These are phyloP conservation scores for Neostapfia colusana DNA, from an alignment of 176 grass and related monocot genomes.

Conservation along the genomic window DNA sequence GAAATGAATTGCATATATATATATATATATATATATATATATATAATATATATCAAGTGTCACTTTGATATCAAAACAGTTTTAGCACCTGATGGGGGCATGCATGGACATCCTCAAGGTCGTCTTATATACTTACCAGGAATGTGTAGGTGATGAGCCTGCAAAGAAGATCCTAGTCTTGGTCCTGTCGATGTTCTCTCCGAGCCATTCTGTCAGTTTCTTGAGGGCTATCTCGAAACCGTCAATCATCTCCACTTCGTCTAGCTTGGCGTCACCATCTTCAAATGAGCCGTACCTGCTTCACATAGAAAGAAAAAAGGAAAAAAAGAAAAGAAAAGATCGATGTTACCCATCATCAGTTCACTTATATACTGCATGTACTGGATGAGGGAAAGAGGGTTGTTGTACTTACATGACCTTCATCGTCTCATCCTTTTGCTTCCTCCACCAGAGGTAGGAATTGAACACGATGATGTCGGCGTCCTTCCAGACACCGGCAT, in stretches of 20 bases:
- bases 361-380: too few relatives aligned
- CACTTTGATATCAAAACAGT: background rate
- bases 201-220: conserved; percentile 64
- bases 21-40: too few relatives aligned
- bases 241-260: conserved; percentile 71
- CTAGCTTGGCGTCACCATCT: conserved; percentile 49
- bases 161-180: conserved; percentile 75
- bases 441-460: conserved; percentile 90
- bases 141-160: conserved; percentile 78
- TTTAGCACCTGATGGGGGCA: background rate
- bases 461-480: conserved; percentile 83
- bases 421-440: conserved; percentile 67
- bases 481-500: conserved; percentile 60
- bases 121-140: conserved; percentile 45
- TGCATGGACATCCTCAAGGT: background rate
- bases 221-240: conserved; percentile 71
- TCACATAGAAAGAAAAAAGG: too few relatives aligned
- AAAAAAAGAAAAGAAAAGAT: too few relatives aligned
- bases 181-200: conserved; percentile 47
- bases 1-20: too few relatives aligned
- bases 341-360: background rate
- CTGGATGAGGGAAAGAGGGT: too few relatives aligned
- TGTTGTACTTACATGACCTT: conserved; percentile 75
- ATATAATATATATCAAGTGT: background rate
- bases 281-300: conserved; percentile 77